Evolutionary conservation across 768 basidiomycete genomes (phyloP).

Genomic region (Phylloporus arenicola): DNA sequence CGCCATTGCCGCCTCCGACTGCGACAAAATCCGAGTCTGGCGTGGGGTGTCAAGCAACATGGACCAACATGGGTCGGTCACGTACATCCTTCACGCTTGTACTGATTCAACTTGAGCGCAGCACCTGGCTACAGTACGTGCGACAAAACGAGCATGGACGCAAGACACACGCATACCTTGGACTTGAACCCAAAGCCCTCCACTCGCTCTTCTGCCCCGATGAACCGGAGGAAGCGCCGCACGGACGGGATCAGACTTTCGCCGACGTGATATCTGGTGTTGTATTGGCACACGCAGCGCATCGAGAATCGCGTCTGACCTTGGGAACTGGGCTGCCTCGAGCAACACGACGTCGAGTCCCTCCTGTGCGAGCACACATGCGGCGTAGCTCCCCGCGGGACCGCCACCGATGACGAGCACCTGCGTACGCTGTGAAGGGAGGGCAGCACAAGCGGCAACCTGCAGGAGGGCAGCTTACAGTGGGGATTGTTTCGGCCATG

Average conservation of each 20-base stretch:
- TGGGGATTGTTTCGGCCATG: conserved; percentile 18
- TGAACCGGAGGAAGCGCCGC: conserved; percentile 48
- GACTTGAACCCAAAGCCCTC: conserved; percentile 38
- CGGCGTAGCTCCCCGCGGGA: conserved; percentile 54
- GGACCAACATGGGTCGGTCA: background rate
- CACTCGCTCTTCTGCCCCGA: conserved; percentile 44
- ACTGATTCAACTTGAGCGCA: conserved; percentile 53
- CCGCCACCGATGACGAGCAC: conserved; percentile 55
- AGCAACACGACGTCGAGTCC: conserved; percentile 53
- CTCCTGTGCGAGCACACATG: conserved; percentile 51
- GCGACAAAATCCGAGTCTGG: conserved; percentile 58
- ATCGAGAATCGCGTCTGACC: conserved; percentile 28
- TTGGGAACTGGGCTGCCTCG: conserved; percentile 52
- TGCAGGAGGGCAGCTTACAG: conserved; percentile 11
- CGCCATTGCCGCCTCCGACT: conserved; percentile 40
- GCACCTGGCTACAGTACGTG: conserved; percentile 45
- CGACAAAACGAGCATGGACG: background rate
- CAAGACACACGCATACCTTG: conserved; percentile 35
- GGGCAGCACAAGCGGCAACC: too few species aligned
- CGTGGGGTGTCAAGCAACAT: background rate
- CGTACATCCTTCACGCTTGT: conserved; percentile 55
- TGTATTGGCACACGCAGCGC: background rate
- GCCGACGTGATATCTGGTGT: conserved; percentile 41
- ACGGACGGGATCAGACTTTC: conserved; percentile 48
- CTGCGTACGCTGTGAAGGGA: conserved; percentile 18